Percentiles rank a stretch among this genome's conserved stretches.
phyloP scores from a whole-genome alignment of 495 filamentous ascomycete species.

The Hypomontagnella submonticulosa region DNA sequence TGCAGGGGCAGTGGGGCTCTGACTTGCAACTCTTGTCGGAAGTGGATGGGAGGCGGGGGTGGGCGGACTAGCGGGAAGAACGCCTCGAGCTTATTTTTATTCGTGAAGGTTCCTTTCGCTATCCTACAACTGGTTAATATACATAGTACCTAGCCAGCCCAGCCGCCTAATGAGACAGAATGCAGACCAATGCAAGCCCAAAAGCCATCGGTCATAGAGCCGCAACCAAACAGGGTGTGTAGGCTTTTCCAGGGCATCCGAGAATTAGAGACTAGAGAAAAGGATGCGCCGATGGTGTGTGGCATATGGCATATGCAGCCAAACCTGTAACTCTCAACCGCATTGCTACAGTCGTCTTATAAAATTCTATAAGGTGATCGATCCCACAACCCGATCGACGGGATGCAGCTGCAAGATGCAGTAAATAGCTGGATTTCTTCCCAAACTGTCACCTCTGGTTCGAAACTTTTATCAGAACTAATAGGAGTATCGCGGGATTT shows the following conservation, averaged over 20 bases:
- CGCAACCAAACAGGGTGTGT: constrained; percentile 22
- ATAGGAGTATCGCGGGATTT: constrained; percentile 23
- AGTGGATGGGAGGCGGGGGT: constrained; percentile 5
- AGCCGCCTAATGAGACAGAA: constrained; percentile 22
- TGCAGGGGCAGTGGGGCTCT: constrained; percentile 39
- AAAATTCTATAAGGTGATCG: not conserved
- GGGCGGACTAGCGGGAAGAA: constrained; percentile 17
- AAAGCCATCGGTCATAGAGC: constrained; percentile 27
- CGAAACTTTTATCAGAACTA: not conserved
- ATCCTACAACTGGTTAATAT: constrained; percentile 16
- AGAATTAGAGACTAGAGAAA: constrained; percentile 7
- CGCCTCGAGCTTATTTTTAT: constrained; percentile 20
- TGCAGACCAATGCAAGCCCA: constrained; percentile 20
- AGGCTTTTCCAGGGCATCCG: not conserved
- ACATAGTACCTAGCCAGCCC: no score
- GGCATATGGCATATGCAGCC: constrained; percentile 14
- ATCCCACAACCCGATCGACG: constrained; percentile 28
- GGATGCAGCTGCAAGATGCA: constrained; percentile 25
- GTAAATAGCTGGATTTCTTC: constrained; percentile 16
- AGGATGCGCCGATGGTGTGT: constrained; percentile 4
- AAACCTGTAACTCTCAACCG: constrained; percentile 6
- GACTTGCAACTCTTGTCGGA: constrained; percentile 16
- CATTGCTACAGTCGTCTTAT: not conserved
- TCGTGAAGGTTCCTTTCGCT: constrained; percentile 1
- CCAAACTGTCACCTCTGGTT: not conserved